Evolutionary conservation across 495 filamentous ascomycete species (phyloP), one percentile per base, ranked within the genome.

Genomic region (Glarea lozoyensis): DNA sequence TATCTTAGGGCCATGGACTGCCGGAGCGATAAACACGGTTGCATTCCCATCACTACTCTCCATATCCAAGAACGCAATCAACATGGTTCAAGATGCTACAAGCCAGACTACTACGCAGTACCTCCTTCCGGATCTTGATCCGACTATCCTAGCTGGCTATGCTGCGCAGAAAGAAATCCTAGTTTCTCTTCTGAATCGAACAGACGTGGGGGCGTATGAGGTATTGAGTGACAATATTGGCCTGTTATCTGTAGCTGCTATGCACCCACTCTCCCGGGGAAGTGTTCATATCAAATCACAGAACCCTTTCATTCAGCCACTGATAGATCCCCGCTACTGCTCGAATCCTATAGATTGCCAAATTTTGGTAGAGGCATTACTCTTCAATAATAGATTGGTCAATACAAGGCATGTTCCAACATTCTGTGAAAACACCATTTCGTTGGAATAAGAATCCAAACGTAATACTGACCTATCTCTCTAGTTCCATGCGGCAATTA

Each of bases 261-360:
- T 63, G 24, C 64, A 72, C n/a, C 71, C 75, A 2, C 69, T 79
- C 23, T 71, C 72, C 4, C 68, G 75, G 7, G 77, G 76, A 2
- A 72, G 51, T 36, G 63, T 79, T 18, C 75, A 79, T 45, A 73
- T 78, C 37, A 40, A 49, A 9, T 65, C 64, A 10, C 36, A 59
- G 4, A 54, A 70, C 30, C 48, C 65, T 0, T 40, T 40, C 2
- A 49, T 48, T 0, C 25, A 56, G 7, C 70, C 76, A 0, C 25
- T 48, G 2, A 70, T 73, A 51, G 68, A 80, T 47, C 75, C 75
- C 1, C 67, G 63, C n/a, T 81, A 74, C 48, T 64, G 71, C 48
- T 61, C 65, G 40, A 56, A 78, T 45, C 62, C 67, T 2, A 56
- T 70, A 13, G 77, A 80, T 48, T 7, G 65, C 13, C 58, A 73